phyloP scores from a whole-genome alignment of 2,329 filamentous ascomycete genomes.

The Samsoniella hepiali region DNA sequence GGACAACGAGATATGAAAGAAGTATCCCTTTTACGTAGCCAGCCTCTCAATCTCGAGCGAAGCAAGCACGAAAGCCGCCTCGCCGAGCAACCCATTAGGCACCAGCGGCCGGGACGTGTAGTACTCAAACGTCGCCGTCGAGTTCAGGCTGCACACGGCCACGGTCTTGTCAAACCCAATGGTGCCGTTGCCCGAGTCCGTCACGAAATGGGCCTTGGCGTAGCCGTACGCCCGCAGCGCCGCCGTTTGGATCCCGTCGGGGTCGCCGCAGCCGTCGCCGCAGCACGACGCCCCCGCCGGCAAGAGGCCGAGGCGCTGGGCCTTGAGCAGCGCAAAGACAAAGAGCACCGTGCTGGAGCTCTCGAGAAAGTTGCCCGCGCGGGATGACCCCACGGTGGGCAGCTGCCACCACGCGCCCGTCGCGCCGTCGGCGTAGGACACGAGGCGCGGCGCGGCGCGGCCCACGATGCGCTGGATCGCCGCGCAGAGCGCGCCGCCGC shows the following conservation, averaged over 20 bases:
- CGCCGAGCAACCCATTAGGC: constrained; percentile 38
- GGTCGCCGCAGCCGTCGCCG: neutral
- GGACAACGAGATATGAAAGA: too few relatives aligned
- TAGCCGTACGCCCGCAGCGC: constrained; percentile 21
- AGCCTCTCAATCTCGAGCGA: constrained; percentile 35
- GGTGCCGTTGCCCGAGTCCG: constrained; percentile 17
- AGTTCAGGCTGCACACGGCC: constrained; percentile 40
- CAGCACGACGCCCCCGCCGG: neutral
- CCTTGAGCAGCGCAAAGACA: constrained; percentile 19
- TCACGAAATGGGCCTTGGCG: constrained; percentile 17
- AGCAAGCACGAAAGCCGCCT: constrained; percentile 36
- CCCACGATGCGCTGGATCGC: constrained; percentile 7
- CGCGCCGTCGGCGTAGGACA: constrained; percentile 15
- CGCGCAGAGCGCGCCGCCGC: constrained; percentile 1
- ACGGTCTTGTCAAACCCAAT: constrained; percentile 37
- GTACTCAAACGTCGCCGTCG: constrained; percentile 39
- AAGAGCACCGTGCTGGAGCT: constrained; percentile 23
- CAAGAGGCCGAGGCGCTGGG: constrained; percentile 14
- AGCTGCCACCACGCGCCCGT: constrained; percentile 22
- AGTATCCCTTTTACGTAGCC: neutral
- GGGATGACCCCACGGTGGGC: constrained; percentile 16
- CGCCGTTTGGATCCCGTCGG: constrained; percentile 1
- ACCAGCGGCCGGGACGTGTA: constrained; percentile 35
- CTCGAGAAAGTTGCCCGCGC: constrained; percentile 22
- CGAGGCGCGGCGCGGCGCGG: constrained; percentile 12